These are phyloP conservation scores for Phytophthora citrophthora DNA, from an alignment of 352 stramenopile species.

Conservation along the genomic window DNA sequence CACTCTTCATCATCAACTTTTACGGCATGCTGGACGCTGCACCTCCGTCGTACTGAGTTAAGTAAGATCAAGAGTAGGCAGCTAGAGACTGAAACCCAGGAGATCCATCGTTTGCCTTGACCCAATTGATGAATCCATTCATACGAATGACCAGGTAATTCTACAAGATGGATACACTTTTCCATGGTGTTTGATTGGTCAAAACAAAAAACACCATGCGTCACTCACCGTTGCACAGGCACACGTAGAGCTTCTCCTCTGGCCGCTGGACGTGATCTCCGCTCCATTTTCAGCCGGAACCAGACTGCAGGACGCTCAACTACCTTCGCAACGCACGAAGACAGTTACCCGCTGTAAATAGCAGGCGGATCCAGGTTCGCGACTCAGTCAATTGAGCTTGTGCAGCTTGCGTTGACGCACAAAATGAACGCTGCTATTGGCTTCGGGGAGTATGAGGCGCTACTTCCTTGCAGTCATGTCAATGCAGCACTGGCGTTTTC, in stretches of 20 bases:
- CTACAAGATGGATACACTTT: conserved; percentile 10
- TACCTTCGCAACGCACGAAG: not conserved
- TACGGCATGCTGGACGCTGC: conserved; percentile 32
- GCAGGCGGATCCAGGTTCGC: not conserved
- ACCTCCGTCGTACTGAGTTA: conserved; percentile 19
- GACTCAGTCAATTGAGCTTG: conserved; percentile 11
- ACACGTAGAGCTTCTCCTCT: too few relatives aligned
- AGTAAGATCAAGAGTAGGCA: conserved; percentile 4
- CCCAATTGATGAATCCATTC: too few relatives aligned
- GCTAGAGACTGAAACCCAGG: not conserved
- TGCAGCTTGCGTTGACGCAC: conserved; percentile 5
- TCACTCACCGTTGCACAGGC: not conserved
- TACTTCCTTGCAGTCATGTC: conserved; percentile 23
- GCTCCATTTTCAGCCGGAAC: conserved; percentile 15
- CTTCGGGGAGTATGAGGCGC: conserved; percentile 45
- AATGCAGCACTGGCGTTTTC: conserved; percentile 30
- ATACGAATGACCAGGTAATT: too few relatives aligned
- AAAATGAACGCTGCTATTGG: conserved; percentile 21
- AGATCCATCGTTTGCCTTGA: not conserved
- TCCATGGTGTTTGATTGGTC: too few relatives aligned
- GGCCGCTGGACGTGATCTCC: not conserved
- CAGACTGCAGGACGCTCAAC: conserved; percentile 15
- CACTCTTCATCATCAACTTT: conserved; percentile 40
- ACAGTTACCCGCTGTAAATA: conserved; percentile 4
- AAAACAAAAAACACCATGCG: too few relatives aligned